phyloP scores from a whole-genome alignment of 139 green algal genomes.

The Chlamydomonas applanata region DNA sequence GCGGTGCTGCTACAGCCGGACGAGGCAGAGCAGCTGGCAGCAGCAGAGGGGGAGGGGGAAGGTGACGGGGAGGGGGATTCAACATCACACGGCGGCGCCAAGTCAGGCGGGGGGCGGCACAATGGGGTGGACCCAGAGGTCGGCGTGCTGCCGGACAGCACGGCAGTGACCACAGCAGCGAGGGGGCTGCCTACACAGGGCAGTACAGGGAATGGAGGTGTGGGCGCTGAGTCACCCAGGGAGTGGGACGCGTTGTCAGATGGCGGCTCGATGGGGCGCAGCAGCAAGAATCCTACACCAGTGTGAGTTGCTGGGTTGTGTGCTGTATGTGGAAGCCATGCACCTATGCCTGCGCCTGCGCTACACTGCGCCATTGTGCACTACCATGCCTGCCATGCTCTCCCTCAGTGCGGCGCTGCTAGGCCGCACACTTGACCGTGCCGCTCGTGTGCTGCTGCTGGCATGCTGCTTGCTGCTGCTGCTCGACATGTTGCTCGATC shows the following conservation, averaged over 20 bases:
- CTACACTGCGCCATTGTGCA: too few relatives aligned
- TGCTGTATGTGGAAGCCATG: too few relatives aligned
- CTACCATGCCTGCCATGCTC: neutral
- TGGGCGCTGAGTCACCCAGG: too few relatives aligned
- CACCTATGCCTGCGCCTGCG: too few relatives aligned
- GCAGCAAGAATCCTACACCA: too few relatives aligned
- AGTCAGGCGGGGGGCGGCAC: neutral
- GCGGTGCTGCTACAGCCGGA: constrained; percentile 64
- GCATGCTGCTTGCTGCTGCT: neutral
- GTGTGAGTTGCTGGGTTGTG: too few relatives aligned
- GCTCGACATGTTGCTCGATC: neutral
- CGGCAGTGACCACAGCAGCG: neutral
- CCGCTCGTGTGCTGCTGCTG: neutral
- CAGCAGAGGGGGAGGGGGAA: neutral
- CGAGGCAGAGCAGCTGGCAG: neutral
- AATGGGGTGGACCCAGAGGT: neutral
- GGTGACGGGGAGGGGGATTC: neutral
- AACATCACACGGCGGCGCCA: neutral
- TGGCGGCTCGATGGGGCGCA: too few relatives aligned
- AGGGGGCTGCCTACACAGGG: too few relatives aligned
- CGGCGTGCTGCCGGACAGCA: neutral
- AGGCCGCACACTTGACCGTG: neutral
- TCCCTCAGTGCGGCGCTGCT: neutral
- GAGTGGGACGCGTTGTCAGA: too few relatives aligned
- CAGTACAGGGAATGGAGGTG: too few relatives aligned